Conservation (phyloP, 805 yeast genomes). For the Schizosaccharomyces osmophilus region DNA sequence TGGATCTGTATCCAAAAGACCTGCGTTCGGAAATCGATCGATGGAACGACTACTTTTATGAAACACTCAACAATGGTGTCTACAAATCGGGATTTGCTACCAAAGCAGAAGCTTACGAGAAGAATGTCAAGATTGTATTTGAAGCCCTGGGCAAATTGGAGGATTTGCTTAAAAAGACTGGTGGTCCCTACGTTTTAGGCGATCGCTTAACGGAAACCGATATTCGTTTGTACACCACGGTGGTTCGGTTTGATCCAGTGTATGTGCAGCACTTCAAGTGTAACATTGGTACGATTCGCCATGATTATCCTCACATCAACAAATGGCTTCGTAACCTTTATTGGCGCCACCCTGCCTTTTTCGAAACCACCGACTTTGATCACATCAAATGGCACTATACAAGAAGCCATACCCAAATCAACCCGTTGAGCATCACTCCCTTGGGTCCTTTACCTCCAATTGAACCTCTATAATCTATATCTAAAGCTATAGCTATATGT, state of each 20-base stretch:
- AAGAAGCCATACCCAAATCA: conserved; percentile 45
- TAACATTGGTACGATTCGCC: conserved; percentile 56
- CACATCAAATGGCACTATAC: conserved; percentile 70
- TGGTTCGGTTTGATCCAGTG: conserved; percentile 75
- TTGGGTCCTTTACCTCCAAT: conserved; percentile 51
- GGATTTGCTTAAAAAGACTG: conserved; percentile 21
- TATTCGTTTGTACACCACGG: conserved; percentile 61
- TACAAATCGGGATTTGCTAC: conserved; percentile 82
- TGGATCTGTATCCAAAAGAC: conserved; percentile 40
- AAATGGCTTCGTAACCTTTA: conserved; percentile 64
- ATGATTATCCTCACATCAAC: conserved; percentile 53
- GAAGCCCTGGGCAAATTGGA: conserved; percentile 48
- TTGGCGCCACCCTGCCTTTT: conserved; percentile 52
- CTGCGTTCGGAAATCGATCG: conserved; percentile 41
- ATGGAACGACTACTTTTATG: conserved; percentile 59
- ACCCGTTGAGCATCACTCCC: conserved; percentile 67
- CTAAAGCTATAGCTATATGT: too few relatives aligned
- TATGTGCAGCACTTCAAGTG: conserved; percentile 89
- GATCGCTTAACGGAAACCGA: conserved; percentile 63
- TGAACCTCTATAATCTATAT: conserved; percentile 19
- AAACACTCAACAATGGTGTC: conserved; percentile 72
- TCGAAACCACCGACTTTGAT: conserved; percentile 57
- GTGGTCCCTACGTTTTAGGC: conserved; percentile 26
- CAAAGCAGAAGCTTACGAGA: conserved; percentile 50
- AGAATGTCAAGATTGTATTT: conserved; percentile 39